A percentile compares a stretch with the other conserved stretches of the same genome.
Conservation (phyloP, 805 yeast genomes). For the Tetrapisispora phaffii region DNA sequence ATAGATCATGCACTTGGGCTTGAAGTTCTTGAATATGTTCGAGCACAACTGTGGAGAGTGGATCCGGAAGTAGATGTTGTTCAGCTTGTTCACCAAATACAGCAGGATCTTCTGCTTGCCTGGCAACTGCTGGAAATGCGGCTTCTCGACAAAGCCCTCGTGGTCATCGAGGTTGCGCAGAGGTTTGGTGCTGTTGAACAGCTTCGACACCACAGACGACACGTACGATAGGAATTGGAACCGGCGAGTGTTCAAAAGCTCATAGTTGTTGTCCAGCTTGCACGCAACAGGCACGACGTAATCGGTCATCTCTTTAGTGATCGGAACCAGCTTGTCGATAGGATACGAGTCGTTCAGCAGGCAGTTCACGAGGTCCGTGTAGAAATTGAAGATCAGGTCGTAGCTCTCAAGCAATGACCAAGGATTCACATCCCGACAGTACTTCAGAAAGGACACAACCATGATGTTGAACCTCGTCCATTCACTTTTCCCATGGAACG, state of each 20-base stretch:
- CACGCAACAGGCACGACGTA: conserved; percentile 26
- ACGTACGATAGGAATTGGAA: conserved; percentile 36
- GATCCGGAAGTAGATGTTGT: conserved; percentile 45
- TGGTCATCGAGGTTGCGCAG: conserved; percentile 4
- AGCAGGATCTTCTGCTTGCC: conserved; percentile 42
- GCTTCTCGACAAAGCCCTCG: neutral
- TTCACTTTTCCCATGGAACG: conserved; percentile 10
- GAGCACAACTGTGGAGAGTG: conserved; percentile 29
- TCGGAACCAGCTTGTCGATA: conserved; percentile 19
- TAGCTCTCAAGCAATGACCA: conserved; percentile 40
- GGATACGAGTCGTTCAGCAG: conserved; percentile 35
- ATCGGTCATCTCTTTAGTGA: conserved; percentile 26
- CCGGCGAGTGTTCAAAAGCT: conserved; percentile 17
- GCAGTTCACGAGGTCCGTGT: conserved; percentile 37
- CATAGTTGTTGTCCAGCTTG: conserved; percentile 16
- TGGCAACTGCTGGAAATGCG: conserved; percentile 8
- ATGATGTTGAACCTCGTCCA: conserved; percentile 36
- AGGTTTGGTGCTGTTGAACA: conserved; percentile 53
- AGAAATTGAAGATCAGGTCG: conserved; percentile 37
- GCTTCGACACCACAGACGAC: conserved; percentile 45
- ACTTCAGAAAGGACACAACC: conserved; percentile 37
- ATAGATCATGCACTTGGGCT: conserved; percentile 48
- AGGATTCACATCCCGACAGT: conserved; percentile 44
- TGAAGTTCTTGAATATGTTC: conserved; percentile 33
- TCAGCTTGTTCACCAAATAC: conserved; percentile 43